Conservation (phyloP, 306 rosid species). For the Pyrus pyrifolia region DNA sequence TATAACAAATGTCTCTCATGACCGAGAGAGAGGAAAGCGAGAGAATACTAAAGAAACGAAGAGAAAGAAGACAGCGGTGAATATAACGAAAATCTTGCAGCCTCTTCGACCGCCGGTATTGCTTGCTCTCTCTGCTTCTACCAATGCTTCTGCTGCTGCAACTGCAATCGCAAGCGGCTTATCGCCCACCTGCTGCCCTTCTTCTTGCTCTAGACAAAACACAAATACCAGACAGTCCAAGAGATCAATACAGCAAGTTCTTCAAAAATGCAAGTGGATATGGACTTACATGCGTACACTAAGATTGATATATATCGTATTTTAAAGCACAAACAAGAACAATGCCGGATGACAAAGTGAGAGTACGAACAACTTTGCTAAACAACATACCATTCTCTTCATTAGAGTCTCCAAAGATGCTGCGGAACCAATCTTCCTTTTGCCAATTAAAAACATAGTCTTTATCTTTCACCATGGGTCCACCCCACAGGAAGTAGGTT, state of each 20-base stretch:
- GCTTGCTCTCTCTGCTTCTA: background rate
- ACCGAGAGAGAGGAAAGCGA: background rate
- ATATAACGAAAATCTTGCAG: background rate
- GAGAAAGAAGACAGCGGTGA: background rate
- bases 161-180: background rate
- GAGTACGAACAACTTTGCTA: background rate
- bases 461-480: background rate
- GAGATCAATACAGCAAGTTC: too few species aligned
- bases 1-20: too few species aligned
- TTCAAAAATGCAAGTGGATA: too few species aligned
- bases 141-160: background rate
- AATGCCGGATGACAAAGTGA: background rate
- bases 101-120: background rate
- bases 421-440: background rate
- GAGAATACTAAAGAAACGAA: background rate
- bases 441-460: background rate
- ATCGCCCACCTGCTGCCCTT: too few species aligned
- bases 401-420: background rate
- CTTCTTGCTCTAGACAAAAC: too few species aligned
- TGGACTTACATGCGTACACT: too few species aligned
- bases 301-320: too few species aligned
- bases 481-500: background rate
- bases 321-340: too few species aligned
- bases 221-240: too few species aligned
- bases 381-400: background rate